Evolutionary conservation across 352 stramenopile species (phyloP), one percentile per base, ranked within the genome.

Genomic region (Globisporangium orthogonon): DNA sequence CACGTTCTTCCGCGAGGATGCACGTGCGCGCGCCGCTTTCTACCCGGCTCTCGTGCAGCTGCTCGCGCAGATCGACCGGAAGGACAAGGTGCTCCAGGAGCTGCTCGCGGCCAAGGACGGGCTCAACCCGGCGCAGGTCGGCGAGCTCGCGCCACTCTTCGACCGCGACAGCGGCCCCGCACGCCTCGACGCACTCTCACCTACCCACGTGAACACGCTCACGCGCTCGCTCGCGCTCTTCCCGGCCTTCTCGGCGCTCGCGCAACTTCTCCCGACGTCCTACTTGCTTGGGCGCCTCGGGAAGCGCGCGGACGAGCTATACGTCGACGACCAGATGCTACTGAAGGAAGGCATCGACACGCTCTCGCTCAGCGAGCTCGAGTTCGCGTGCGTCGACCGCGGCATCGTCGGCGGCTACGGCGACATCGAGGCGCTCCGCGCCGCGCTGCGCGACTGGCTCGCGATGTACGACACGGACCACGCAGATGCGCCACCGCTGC

Each of bases 381-480:
- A 90, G 70, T 92, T 94, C 66, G 84, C 84, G n/a, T 92, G 82
- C 29, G 71, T 84, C 54, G 84, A 94, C 58, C 80, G 84, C 9
- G 84, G 84, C 7, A 80, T 94, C 35, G 67, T 83, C 10, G 68
- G 71, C 28, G 76, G 77, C 44, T 94, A 90, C 58, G 82, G 79
- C 40, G 65, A 89, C 18, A 83, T 87, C 35, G 63, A 82, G 54
- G 69, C 59, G 37, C 63, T 91, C 39, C 78, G 72, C 2, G 49
- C 48, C 2, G 77, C 71, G 5, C 55, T 94, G 37, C 51, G 65
- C 10, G 73, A 94, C 49, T 94, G 84, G 84, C 71, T 94, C 9
- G 69, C 69, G 31, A 89, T 94, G 70, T 94, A 94, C 62, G 70
- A 86, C 50, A 52, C 59, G n/a, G 69, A 83, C 58, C 66, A 76